A percentile compares a stretch with the other conserved stretches of the same genome.
Evolutionary conservation across 306 rosid species (phyloP).

Genomic region (Argentina anserina): DNA sequence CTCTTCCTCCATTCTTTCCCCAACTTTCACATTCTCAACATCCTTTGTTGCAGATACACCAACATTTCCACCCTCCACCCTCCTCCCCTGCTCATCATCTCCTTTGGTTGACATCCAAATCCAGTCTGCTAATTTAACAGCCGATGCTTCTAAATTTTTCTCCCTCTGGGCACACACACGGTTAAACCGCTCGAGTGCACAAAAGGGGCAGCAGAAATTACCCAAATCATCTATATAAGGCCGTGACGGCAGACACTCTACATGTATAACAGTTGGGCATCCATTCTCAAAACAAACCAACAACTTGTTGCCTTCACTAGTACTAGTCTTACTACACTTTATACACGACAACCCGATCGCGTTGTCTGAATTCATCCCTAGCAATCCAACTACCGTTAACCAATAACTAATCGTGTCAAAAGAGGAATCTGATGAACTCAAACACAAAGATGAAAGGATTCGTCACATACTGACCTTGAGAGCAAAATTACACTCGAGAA

Average conservation of each 20-base stretch:
- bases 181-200: not conserved
- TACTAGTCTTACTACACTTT: not conserved
- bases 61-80: not conserved
- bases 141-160: not conserved
- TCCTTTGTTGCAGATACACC: not conserved
- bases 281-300: not conserved
- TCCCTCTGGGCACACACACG: not conserved
- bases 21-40: not conserved
- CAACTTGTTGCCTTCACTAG: not conserved
- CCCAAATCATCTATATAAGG: not conserved
- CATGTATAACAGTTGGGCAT: not conserved
- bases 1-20: not conserved
- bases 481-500: not conserved
- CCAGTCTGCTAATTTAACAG: not conserved
- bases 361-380: not conserved
- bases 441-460: not conserved
- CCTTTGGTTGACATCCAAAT: not conserved
- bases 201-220: not conserved
- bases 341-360: not conserved
- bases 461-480: not conserved
- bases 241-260: not conserved
- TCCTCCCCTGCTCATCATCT: not conserved
- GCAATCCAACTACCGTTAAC: not conserved
- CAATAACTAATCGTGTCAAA: too few relatives aligned
- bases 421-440: not conserved